Evolutionary conservation across 805 yeast genomes (phyloP).

Genomic region (Saturnispora hagleri): DNA sequence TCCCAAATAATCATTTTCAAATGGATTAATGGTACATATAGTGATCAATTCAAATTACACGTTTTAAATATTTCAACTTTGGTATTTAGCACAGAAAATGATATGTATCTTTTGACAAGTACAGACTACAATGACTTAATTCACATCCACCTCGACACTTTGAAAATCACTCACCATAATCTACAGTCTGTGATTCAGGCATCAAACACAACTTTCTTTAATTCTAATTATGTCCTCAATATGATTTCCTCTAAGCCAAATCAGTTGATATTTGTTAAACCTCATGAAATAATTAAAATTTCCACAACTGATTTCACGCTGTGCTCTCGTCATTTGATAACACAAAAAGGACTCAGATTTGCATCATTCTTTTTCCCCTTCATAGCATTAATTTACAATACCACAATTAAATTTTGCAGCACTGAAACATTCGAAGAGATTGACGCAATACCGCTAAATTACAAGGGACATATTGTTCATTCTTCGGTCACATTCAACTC

Average conservation of each 20-base stretch:
- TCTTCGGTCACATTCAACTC: slow-evolving; percentile 20
- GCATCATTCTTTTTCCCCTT: slow-evolving; percentile 34
- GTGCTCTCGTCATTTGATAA: slow-evolving; percentile 12
- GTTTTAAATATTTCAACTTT: slow-evolving; percentile 5
- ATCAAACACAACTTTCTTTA: background rate
- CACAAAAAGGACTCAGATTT: slow-evolving; percentile 17
- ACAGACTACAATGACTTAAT: slow-evolving; percentile 10
- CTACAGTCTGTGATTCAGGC: background rate
- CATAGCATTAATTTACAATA: slow-evolving; percentile 24
- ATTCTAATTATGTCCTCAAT: slow-evolving; percentile 1
- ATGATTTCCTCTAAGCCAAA: background rate
- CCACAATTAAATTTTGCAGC: slow-evolving; percentile 31
- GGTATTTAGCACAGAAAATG: slow-evolving; percentile 1
- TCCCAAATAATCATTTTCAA: slow-evolving; percentile 9
- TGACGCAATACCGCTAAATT: slow-evolving; percentile 22
- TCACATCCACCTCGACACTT: slow-evolving; percentile 3
- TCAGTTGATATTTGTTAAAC: slow-evolving; percentile 22
- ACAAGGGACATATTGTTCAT: slow-evolving; percentile 7
- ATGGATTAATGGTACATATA: slow-evolving; percentile 7
- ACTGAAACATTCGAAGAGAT: slow-evolving; percentile 28
- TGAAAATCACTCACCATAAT: background rate
- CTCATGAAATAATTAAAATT: slow-evolving; percentile 18
- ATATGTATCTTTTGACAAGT: slow-evolving; percentile 5
- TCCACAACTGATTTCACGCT: slow-evolving; percentile 8
- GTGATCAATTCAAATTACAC: slow-evolving; percentile 9